Evolutionary conservation across 257 asterid genomes (phyloP), one percentile per base, ranked within the genome.

Genomic region (Scutellaria galericulata): DNA sequence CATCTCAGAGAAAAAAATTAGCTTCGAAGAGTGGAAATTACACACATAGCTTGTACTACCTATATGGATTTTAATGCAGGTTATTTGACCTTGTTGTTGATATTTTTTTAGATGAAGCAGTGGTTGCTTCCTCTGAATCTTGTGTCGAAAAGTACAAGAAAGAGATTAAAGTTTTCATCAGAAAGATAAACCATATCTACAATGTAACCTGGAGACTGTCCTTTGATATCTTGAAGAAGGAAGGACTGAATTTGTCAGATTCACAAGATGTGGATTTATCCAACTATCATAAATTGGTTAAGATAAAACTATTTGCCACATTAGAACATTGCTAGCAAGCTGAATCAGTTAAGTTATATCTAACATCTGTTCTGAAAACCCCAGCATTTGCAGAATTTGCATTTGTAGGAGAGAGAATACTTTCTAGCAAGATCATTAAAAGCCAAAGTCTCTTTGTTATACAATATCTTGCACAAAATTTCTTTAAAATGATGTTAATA

Each of bases 71-170:
- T 24, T 58, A 55, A 40, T 85, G 80, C 89, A 94, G 98, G 87
- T 85, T 94, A 78, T 94, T 98, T 35, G 97, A 98, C 54, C 96
- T 94, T 66, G 86, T 93, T 67, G 83, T 93, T 73, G 98, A 93
- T 76, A 56, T 94, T 46, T 91, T 91, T 72, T 96, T 96, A 82
- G 92, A 90, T 71, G 83, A 87, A 79, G 98, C 99, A 27, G 99
- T 94, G 68, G 71, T 94, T 67, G 99, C 97, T 61, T 94, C 99
- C 70, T 91, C 97, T 7, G 98, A 98, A 50, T 98, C 98, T 60
- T 94, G 97, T 97, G 95, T 91, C 73, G 98, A 94, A 82, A 94
- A 83, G 85, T 90, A 91, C 90, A 87, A 85, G 83, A 80, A 84
- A 51, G 85, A 84, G 40, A 89, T 91, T 80, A 86, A 76, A 75